A percentile compares a stretch with the other conserved stretches of the same genome.
These are phyloP conservation scores for Hibiscus tridactylites DNA, from an alignment of 345 rosid species.

Conservation along the genomic window DNA sequence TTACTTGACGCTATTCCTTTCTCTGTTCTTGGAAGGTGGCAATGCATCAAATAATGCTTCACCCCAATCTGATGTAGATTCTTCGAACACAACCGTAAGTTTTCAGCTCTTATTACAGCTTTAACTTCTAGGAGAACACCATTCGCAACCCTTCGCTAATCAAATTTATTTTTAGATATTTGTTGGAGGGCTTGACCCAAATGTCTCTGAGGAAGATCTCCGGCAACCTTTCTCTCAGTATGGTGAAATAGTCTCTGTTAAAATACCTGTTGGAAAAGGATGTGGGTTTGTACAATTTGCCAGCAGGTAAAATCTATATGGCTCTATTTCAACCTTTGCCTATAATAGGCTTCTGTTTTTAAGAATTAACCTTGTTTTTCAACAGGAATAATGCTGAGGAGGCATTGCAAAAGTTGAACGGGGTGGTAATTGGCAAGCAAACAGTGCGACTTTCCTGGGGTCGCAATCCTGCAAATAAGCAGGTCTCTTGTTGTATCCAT, in stretches of 20 bases:
- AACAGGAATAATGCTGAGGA: slow-evolving; percentile 76
- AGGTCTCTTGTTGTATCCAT: slow-evolving; percentile 26
- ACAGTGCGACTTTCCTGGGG: slow-evolving; percentile 85
- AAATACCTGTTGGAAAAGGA: slow-evolving; percentile 87
- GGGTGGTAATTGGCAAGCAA: slow-evolving; percentile 55
- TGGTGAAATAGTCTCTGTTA: slow-evolving; percentile 86
- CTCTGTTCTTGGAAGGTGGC: slow-evolving; percentile 39
- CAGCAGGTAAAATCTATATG: slow-evolving; percentile 42
- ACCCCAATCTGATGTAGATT: slow-evolving; percentile 58
- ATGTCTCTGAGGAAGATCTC: slow-evolving; percentile 78
- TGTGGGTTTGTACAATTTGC: slow-evolving; percentile 94
- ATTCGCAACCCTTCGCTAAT: slow-evolving; percentile 14
- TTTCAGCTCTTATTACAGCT: not conserved
- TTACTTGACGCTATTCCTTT: not conserved
- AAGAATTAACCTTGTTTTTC: not conserved
- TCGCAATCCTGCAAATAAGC: slow-evolving; percentile 70
- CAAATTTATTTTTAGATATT: slow-evolving; percentile 55
- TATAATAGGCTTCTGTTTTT: not conserved
- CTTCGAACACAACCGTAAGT: slow-evolving; percentile 81
- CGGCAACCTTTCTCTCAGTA: slow-evolving; percentile 67
- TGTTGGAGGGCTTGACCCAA: slow-evolving; percentile 92
- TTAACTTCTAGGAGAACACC: slow-evolving; percentile 5
- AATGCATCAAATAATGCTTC: slow-evolving; percentile 53
- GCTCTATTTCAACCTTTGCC: not conserved
- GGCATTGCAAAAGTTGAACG: slow-evolving; percentile 74